Conservation (phyloP, 225 moss, liverwort and hornwort species). For the Ulota crispa region DNA sequence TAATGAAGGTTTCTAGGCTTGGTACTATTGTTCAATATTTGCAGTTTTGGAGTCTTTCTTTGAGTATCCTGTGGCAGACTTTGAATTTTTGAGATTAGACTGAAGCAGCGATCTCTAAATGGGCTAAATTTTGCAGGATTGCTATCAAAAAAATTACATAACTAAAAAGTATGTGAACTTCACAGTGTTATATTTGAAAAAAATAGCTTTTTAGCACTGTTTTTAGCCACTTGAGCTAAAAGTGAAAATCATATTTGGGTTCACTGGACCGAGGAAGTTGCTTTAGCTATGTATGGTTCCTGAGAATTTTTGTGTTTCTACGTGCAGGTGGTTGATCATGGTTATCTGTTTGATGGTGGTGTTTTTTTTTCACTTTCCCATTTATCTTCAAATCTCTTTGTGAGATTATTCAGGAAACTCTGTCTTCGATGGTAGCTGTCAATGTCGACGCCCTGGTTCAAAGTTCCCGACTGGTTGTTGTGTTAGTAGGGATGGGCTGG, state of each 20-base stretch:
- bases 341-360: slow-evolving; percentile 22
- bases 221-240: too few relatives aligned
- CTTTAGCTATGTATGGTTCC: background rate
- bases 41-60: background rate
- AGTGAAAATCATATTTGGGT: too few relatives aligned
- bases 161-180: too few relatives aligned
- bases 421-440: slow-evolving; percentile 12
- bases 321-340: slow-evolving; percentile 47
- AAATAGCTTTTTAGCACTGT: too few relatives aligned
- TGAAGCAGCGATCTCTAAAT: too few relatives aligned
- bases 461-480: background rate
- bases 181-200: too few relatives aligned
- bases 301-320: slow-evolving; percentile 5
- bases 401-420: slow-evolving; percentile 21
- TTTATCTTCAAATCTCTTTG: slow-evolving; percentile 19
- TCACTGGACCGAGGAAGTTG: background rate
- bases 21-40: too few relatives aligned
- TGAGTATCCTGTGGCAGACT: slow-evolving; percentile 17
- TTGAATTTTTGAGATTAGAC: background rate
- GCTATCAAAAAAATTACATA: too few relatives aligned
- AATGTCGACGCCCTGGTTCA: slow-evolving; percentile 3
- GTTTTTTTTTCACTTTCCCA: background rate
- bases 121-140: too few relatives aligned
- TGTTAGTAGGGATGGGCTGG: background rate
- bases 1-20: background rate